Percentiles rank a stretch among this genome's conserved stretches.
Evolutionary conservation across 257 asterid species (phyloP).

Genomic region (Solanum ahanhuiri): DNA sequence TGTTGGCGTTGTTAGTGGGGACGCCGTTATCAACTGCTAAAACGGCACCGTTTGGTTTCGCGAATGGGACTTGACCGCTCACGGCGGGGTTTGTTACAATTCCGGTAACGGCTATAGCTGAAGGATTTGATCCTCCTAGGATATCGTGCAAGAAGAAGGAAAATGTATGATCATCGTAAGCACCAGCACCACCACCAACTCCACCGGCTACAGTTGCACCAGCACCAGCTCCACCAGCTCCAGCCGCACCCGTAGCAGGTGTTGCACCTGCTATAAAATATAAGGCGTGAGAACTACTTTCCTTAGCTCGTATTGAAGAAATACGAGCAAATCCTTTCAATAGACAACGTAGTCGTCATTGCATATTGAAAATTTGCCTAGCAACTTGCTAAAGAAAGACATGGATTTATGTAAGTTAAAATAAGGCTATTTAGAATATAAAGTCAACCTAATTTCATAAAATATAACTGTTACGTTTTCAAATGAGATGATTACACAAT

Average conservation of each 20-base stretch:
- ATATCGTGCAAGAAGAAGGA: slow-evolving; percentile 91
- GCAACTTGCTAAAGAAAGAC: background rate
- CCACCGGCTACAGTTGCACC: background rate
- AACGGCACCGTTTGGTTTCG: slow-evolving; percentile 84
- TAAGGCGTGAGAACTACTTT: background rate
- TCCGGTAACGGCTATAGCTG: slow-evolving; percentile 83
- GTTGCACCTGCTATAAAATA: background rate
- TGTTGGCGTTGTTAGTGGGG: slow-evolving; percentile 56
- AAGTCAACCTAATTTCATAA: no score
- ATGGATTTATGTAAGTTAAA: background rate
- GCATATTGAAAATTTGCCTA: background rate
- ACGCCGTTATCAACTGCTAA: slow-evolving; percentile 55
- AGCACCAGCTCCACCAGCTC: background rate
- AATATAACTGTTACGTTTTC: background rate
- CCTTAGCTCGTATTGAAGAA: background rate
- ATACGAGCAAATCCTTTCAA: background rate
- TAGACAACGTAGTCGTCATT: background rate
- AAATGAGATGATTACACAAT: background rate
- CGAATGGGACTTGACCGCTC: slow-evolving; percentile 82
- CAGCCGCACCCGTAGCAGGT: background rate
- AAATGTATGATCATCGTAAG: slow-evolving; percentile 31
- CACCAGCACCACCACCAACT: background rate
- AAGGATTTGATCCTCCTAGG: slow-evolving; percentile 76
- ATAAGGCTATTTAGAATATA: background rate
- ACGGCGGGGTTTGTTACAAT: slow-evolving; percentile 67